Evolutionary conservation across 2,329 filamentous ascomycete genomes (phyloP).

Genomic region (Exophiala sideris): DNA sequence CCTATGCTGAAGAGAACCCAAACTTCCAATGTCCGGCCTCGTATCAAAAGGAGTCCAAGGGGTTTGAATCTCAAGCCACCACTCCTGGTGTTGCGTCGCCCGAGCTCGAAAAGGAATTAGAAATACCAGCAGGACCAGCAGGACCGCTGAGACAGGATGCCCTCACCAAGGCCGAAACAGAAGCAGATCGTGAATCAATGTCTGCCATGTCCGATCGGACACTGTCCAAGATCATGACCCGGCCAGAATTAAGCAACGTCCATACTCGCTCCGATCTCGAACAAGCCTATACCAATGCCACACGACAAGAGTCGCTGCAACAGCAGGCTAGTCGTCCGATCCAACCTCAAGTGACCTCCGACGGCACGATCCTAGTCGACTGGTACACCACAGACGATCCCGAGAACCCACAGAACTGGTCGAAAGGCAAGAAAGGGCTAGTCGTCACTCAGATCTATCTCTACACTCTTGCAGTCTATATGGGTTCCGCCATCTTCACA

Average conservation of each 20-base stretch:
- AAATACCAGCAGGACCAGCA: conserved; percentile 5
- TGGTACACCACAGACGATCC: conserved; percentile 30
- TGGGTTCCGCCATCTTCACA: conserved; percentile 28
- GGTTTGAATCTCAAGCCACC: conserved; percentile 6
- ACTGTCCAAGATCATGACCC: conserved; percentile 24
- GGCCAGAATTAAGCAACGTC: conserved; percentile 18
- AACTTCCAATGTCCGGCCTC: conserved; percentile 31
- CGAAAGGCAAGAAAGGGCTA: conserved; percentile 23
- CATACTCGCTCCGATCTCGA: conserved; percentile 22
- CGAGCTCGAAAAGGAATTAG: conserved; percentile 14
- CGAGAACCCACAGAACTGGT: conserved; percentile 32
- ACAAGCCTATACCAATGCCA: conserved; percentile 24
- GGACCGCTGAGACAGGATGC: neutral
- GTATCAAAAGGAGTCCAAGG: conserved; percentile 10
- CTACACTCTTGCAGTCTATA: conserved; percentile 29
- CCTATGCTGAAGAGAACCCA: conserved; percentile 44
- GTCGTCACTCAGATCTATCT: conserved; percentile 29
- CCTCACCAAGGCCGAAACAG: conserved; percentile 16
- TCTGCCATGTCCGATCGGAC: conserved; percentile 7
- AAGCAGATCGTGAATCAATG: conserved; percentile 18
- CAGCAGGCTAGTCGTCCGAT: conserved; percentile 21
- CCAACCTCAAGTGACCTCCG: conserved; percentile 18
- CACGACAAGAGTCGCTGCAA: conserved; percentile 22
- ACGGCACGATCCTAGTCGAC: conserved; percentile 25
- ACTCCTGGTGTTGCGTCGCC: conserved; percentile 6